Evolutionary conservation across 257 asterid genomes (phyloP).

Genomic region (Solanum okadae): DNA sequence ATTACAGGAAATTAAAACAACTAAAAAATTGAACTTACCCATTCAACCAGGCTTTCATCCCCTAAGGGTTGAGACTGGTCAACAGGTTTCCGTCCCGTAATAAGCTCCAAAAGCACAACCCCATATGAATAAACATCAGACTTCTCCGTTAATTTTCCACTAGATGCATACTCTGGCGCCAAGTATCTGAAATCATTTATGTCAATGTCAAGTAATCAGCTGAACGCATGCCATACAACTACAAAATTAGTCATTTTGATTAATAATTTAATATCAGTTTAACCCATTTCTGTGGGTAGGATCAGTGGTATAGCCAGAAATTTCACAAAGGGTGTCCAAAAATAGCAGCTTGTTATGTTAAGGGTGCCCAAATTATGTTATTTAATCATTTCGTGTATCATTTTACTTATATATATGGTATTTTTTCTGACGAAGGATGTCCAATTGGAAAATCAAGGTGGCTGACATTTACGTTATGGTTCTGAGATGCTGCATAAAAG

Average conservation of each 20-base stretch:
- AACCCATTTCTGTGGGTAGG: not conserved
- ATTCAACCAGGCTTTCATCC: constrained; percentile 82
- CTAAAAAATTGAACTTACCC: constrained; percentile 38
- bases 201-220: constrained; percentile 4
- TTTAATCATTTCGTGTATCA: no score
- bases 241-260: not conserved
- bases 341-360: no score
- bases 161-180: constrained; percentile 89
- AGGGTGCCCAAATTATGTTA: no score
- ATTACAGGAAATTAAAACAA: not conserved
- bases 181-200: constrained; percentile 52
- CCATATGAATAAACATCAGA: constrained; percentile 83
- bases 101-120: constrained; percentile 83
- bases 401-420: no score
- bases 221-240: not conserved
- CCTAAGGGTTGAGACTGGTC: constrained; percentile 82
- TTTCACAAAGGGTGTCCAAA: no score
- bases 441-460: not conserved
- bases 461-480: not conserved
- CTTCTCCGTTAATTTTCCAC: constrained; percentile 79
- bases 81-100: constrained; percentile 81
- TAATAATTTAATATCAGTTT: not conserved
- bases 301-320: no score
- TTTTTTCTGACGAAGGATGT: no score
- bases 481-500: not conserved